Conservation (phyloP, 129 eudicot species). For the sunflower (Helianthus annuus) region DNA sequence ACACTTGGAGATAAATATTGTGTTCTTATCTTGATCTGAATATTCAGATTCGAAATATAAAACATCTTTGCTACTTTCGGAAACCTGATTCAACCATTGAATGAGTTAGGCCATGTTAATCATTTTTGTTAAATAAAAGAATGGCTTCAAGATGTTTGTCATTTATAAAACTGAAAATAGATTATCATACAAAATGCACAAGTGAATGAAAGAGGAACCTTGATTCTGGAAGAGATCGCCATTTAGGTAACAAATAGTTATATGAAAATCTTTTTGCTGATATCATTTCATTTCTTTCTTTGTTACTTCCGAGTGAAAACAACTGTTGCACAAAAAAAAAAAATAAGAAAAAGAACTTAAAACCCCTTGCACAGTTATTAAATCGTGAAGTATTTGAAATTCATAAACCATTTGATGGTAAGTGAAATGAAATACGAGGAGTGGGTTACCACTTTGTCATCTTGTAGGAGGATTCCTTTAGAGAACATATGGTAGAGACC, state of each 20-base stretch:
- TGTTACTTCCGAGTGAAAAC: not conserved
- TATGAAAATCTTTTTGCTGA: not conserved
- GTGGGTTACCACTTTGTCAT: slow-evolving; percentile 12
- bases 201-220: not conserved
- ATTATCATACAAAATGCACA: not conserved
- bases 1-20: not conserved
- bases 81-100: not conserved
- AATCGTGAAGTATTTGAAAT: too few species aligned
- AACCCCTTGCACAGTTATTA: too few species aligned
- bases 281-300: not conserved
- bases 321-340: not conserved
- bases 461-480: slow-evolving; percentile 19
- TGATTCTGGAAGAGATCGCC: not conserved
- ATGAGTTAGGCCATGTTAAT: not conserved
- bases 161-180: too few species aligned
- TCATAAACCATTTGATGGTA: too few species aligned
- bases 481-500: slow-evolving; percentile 1
- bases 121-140: too few species aligned
- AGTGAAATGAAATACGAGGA: not conserved
- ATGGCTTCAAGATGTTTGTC: too few species aligned
- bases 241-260: not conserved
- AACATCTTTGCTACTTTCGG: not conserved
- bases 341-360: too few species aligned
- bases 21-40: not conserved
- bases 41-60: not conserved